Conservation (phyloP, 345 rosid species). For the Litchi chinensis region DNA sequence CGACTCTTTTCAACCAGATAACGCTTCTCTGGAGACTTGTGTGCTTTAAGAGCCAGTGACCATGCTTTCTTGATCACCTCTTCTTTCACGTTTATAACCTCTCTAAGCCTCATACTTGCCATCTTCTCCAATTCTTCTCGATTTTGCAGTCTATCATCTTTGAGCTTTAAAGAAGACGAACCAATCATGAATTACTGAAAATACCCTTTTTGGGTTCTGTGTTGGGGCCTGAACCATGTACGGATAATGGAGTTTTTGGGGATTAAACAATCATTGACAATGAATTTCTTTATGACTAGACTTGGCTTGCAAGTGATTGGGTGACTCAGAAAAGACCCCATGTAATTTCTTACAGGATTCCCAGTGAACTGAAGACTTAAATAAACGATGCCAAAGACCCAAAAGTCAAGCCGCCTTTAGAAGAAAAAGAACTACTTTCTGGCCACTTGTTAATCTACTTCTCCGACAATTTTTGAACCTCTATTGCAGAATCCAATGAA, state of each 20-base stretch:
- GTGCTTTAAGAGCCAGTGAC: conserved; percentile 40
- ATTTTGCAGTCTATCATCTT: neutral
- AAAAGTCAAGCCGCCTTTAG: neutral
- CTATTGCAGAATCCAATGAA: too few species aligned
- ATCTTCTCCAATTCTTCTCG: conserved; percentile 11
- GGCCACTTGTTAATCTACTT: too few species aligned
- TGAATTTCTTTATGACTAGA: neutral
- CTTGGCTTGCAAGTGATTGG: neutral
- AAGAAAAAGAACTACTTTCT: too few species aligned
- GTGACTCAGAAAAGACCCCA: neutral
- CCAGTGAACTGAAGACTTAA: neutral
- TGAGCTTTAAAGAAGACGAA: too few species aligned
- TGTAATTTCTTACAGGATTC: neutral
- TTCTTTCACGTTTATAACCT: conserved; percentile 25
- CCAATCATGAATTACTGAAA: neutral
- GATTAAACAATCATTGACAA: neutral
- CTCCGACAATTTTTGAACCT: too few species aligned
- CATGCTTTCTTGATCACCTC: conserved; percentile 50
- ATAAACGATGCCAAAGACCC: neutral
- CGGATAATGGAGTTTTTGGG: neutral
- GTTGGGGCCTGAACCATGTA: neutral
- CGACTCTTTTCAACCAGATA: conserved; percentile 30
- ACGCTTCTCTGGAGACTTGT: conserved; percentile 28
- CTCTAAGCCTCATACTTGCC: conserved; percentile 29
- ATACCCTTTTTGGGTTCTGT: neutral